Conservation (phyloP, 179 eudicot species). For the Monotropa hypopitys region DNA sequence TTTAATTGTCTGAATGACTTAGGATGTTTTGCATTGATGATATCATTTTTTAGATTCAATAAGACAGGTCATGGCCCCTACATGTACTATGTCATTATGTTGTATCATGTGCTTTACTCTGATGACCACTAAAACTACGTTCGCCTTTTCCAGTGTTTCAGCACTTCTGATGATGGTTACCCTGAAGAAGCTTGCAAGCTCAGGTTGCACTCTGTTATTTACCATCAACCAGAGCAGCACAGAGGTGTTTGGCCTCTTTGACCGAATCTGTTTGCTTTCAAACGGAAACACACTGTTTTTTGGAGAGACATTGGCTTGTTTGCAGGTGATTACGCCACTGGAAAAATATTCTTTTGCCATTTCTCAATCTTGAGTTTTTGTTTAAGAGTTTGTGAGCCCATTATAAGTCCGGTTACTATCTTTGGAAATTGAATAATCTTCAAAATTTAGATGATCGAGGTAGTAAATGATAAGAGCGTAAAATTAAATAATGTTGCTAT, state of each 20-base stretch:
- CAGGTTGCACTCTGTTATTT: constrained; percentile 91
- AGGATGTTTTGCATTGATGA: neutral
- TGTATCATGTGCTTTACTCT: neutral
- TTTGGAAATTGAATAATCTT: neutral
- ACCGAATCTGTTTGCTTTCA: constrained; percentile 87
- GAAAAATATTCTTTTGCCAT: neutral
- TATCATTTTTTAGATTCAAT: neutral
- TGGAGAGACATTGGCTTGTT: constrained; percentile 90
- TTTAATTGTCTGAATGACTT: neutral
- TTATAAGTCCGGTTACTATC: neutral
- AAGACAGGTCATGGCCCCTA: neutral
- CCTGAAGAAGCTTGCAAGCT: constrained; percentile 86
- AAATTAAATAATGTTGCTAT: neutral
- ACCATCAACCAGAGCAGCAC: constrained; percentile 96
- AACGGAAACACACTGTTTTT: constrained; percentile 91
- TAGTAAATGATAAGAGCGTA: neutral
- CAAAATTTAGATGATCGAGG: neutral
- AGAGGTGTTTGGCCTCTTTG: constrained; percentile 97
- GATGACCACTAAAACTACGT: neutral
- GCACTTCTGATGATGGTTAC: constrained; percentile 99
- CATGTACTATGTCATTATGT: neutral
- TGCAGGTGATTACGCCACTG: constrained; percentile 51
- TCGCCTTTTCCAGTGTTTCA: constrained; percentile 55
- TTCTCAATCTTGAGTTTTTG: neutral
- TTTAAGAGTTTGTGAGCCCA: constrained; percentile 5